These are phyloP conservation scores for Aspergillus eucalypticola DNA, from an alignment of 2,329 filamentous ascomycete species.

Conservation along the genomic window DNA sequence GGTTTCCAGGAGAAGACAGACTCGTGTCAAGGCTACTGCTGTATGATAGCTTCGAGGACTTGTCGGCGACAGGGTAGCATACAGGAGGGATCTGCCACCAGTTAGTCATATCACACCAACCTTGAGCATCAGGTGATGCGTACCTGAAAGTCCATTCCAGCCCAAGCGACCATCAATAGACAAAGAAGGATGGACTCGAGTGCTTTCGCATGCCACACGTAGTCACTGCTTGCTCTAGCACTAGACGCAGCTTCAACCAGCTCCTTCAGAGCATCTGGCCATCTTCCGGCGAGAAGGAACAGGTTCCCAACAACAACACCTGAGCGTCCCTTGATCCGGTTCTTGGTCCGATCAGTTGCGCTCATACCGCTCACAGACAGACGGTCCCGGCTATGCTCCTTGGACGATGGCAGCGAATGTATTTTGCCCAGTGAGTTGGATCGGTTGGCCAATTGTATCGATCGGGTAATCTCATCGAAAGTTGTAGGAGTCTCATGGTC, in stretches of 20 bases:
- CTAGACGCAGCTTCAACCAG: constrained; percentile 76
- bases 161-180: constrained; percentile 81
- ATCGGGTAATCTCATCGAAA: constrained; percentile 54
- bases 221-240: constrained; percentile 79
- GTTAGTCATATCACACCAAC: constrained; percentile 13
- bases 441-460: constrained; percentile 42
- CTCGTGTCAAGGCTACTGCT: constrained; percentile 42
- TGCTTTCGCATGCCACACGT: constrained; percentile 96
- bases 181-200: constrained; percentile 83
- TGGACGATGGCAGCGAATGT: constrained; percentile 45
- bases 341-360: constrained; percentile 73
- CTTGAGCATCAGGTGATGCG: constrained; percentile 4
- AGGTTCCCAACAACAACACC: constrained; percentile 79
- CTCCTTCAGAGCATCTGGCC: constrained; percentile 83
- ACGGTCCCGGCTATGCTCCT: constrained; percentile 61
- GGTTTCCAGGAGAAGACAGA: constrained; percentile 50
- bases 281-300: constrained; percentile 85
- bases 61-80: constrained; percentile 54
- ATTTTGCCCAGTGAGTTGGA: constrained; percentile 41
- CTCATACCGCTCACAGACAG: constrained; percentile 69
- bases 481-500: constrained; percentile 53
- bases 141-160: constrained; percentile 71
- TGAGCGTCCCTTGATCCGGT: constrained; percentile 77
- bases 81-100: constrained; percentile 53
- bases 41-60: constrained; percentile 47